Evolutionary conservation across 768 basidiomycete genomes (phyloP).

Genomic region (Suillus hirtellus): DNA sequence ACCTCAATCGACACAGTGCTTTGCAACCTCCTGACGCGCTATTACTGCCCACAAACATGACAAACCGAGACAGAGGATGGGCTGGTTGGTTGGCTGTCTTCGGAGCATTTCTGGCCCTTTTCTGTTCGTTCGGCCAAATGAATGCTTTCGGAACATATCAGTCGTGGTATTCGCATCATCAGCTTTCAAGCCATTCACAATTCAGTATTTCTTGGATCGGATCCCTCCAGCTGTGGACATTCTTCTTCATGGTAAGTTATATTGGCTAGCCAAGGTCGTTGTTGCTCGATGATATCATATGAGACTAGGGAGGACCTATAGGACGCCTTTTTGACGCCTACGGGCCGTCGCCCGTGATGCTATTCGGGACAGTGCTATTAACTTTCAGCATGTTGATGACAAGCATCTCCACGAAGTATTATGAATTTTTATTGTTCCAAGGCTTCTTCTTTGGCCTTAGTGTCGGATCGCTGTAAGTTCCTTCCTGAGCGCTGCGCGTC

Average conservation of each 20-base stretch:
- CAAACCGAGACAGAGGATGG: conserved; percentile 29
- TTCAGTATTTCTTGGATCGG: conserved; percentile 73
- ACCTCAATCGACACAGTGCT: conserved; percentile 26
- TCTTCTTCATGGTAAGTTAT: conserved; percentile 63
- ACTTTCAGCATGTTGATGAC: conserved; percentile 58
- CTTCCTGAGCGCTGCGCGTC: conserved; percentile 1
- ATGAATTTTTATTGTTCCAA: conserved; percentile 63
- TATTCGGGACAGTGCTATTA: conserved; percentile 49
- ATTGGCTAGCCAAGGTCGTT: neutral
- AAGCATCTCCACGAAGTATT: conserved; percentile 56
- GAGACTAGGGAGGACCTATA: conserved; percentile 55
- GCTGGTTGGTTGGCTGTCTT: conserved; percentile 50
- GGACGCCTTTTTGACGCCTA: conserved; percentile 61
- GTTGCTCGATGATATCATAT: conserved; percentile 12
- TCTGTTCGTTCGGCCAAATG: conserved; percentile 73
- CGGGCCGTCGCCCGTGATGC: conserved; percentile 57
- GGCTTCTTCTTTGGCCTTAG: conserved; percentile 67
- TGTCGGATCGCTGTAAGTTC: conserved; percentile 60
- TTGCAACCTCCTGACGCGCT: conserved; percentile 22
- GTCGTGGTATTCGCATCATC: conserved; percentile 63
- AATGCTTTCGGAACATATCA: conserved; percentile 74
- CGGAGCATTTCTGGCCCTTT: conserved; percentile 65
- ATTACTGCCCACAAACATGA: conserved; percentile 15
- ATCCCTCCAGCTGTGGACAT: conserved; percentile 64
- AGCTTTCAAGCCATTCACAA: conserved; percentile 49